Evolutionary conservation across 106 monocot genomes (phyloP).

Genomic region (Dendrobium nobile): DNA sequence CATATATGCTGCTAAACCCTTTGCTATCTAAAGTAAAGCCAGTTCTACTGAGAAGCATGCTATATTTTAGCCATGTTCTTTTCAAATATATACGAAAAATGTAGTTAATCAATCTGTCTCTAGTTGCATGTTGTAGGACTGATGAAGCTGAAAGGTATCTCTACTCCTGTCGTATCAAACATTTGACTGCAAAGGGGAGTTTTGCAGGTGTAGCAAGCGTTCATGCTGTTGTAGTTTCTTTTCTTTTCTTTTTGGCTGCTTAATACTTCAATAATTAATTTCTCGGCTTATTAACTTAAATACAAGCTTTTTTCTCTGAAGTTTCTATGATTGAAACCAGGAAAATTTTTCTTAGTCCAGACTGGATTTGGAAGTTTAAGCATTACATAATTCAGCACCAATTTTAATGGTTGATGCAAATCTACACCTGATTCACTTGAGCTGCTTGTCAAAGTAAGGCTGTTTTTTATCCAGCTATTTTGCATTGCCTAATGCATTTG

Average conservation of each 20-base stretch:
- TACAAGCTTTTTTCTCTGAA: constrained; percentile 1
- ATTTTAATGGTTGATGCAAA: constrained; percentile 82
- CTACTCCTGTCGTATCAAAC: constrained; percentile 66
- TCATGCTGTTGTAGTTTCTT: constrained; percentile 60
- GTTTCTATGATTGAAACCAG: constrained; percentile 19
- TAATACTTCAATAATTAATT: too few relatives aligned
- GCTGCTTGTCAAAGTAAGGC: constrained; percentile 55
- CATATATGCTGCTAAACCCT: too few relatives aligned
- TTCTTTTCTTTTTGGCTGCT: constrained; percentile 1
- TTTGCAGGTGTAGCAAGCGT: constrained; percentile 73
- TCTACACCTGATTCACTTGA: constrained; percentile 49
- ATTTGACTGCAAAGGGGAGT: constrained; percentile 64
- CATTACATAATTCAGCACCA: constrained; percentile 51
- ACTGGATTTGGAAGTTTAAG: constrained; percentile 48
- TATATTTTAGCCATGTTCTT: too few relatives aligned
- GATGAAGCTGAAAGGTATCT: constrained; percentile 18
- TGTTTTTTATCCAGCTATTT: constrained; percentile 1
- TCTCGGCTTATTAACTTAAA: neutral
- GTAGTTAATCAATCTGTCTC: neutral
- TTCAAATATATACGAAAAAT: too few relatives aligned
- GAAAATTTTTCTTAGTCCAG: constrained; percentile 59
- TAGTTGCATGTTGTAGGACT: constrained; percentile 40
- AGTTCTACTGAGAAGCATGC: too few relatives aligned
- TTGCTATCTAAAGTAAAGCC: too few relatives aligned
- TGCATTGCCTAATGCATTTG: neutral